A percentile compares a stretch with the other conserved stretches of the same genome.
Conservation (phyloP, 73 alveolate genomes). For the Tetrahymena malaccensis region DNA sequence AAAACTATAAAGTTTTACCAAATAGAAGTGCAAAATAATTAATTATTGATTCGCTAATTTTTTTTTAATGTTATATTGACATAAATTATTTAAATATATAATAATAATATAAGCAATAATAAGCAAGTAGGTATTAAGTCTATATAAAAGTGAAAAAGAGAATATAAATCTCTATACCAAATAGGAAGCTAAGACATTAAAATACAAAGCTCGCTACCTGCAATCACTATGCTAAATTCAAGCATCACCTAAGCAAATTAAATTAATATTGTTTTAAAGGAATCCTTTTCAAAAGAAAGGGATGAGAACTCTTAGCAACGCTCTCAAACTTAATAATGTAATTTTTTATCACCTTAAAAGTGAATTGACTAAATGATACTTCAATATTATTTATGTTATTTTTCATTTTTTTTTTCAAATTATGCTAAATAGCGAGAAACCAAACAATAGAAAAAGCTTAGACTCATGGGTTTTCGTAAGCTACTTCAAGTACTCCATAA, state of each 20-base stretch:
- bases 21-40: background rate
- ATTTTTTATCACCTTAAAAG: too few relatives aligned
- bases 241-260: background rate
- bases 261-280: background rate
- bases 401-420: background rate
- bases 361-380: too few relatives aligned
- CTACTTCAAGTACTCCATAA: background rate
- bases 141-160: background rate
- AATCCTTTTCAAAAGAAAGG: background rate
- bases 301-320: background rate
- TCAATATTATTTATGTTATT: too few relatives aligned
- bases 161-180: background rate
- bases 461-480: background rate
- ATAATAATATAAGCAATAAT: background rate
- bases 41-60: background rate
- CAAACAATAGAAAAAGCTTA: background rate
- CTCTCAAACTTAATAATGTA: background rate
- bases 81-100: too few relatives aligned
- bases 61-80: background rate
- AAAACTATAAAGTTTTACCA: background rate
- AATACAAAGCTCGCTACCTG: background rate
- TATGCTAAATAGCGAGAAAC: background rate
- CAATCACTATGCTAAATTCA: background rate
- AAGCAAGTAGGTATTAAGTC: background rate
- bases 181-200: background rate